phyloP scores from a whole-genome alignment of 345 rosid species.

The Carallia pectinifolia region DNA sequence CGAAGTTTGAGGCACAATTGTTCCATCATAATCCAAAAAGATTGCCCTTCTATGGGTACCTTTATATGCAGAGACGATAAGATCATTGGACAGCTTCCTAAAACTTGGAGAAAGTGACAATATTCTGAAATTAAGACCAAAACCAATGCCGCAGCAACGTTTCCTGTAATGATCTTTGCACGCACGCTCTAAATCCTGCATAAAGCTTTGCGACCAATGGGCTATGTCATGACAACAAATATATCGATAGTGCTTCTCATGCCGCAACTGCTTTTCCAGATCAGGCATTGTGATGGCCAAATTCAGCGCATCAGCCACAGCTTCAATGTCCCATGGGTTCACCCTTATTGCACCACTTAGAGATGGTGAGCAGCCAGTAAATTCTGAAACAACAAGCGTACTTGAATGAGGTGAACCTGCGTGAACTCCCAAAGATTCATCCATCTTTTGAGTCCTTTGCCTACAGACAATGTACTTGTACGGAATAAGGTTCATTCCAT shows the following conservation, averaged over 20 bases:
- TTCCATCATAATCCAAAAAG: slow-evolving; percentile 51
- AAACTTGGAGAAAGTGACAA: slow-evolving; percentile 41
- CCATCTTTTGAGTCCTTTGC: slow-evolving; percentile 37
- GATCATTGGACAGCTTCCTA: slow-evolving; percentile 37
- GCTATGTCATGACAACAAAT: slow-evolving; percentile 41
- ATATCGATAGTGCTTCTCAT: slow-evolving; percentile 43
- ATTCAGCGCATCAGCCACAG: slow-evolving; percentile 39
- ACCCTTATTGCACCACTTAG: slow-evolving; percentile 49
- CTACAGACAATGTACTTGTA: slow-evolving; percentile 43
- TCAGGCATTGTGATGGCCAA: slow-evolving; percentile 28
- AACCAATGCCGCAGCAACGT: slow-evolving; percentile 44
- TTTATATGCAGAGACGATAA: slow-evolving; percentile 35
- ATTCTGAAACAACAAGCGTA: slow-evolving; percentile 45
- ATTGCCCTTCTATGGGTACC: slow-evolving; percentile 35
- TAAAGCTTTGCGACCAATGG: slow-evolving; percentile 43
- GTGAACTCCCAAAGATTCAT: slow-evolving; percentile 29
- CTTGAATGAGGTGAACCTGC: slow-evolving; percentile 29
- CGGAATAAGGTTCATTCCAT: slow-evolving; percentile 48
- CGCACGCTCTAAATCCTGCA: slow-evolving; percentile 40
- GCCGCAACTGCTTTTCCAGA: slow-evolving; percentile 40
- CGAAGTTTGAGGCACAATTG: slow-evolving; percentile 37
- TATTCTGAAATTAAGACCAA: slow-evolving; percentile 40
- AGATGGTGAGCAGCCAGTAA: slow-evolving; percentile 48
- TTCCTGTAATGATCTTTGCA: slow-evolving; percentile 37
- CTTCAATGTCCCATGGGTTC: slow-evolving; percentile 47